Evolutionary conservation across 2,329 filamentous ascomycete species (phyloP), one percentile per base, ranked within the genome.

Genomic region (Exophiala mesophila): DNA sequence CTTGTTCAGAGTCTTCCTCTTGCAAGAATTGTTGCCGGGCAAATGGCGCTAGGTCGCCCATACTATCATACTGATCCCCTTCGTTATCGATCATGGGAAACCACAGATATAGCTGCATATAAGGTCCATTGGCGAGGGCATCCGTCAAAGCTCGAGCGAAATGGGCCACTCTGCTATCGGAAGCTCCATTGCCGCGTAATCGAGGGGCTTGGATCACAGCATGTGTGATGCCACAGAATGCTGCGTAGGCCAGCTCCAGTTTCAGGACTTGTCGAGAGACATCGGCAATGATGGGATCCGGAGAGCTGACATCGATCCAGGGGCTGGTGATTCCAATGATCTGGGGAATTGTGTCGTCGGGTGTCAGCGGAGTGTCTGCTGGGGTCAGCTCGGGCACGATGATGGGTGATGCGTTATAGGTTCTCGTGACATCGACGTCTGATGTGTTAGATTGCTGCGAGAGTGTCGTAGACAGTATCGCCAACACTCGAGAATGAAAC

Each of bases 201-300:
- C 77, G 76, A 3, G 92, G 92, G 0, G 88, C 88, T 2, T 83
- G 81, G 20, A 98, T 72, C 37, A 97, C 71, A 45, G 97, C 74
- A 63, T 85, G 94, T 42, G 82, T 80, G 35, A 92, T 77, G 24
- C 94, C 94, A 59, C 88, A 96, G 66, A 97, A 98, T 50, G 88
- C 89, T 51, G 94, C 92, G 66, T 96, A 98, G 36, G 88, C 85
- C 35, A 97, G 77, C 62, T 98, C 92, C 28, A 95, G 74, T 60
- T 88, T 88, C 50, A 98, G 72, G 5, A 94, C 85, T 66, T 96
- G 90, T 32, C 86, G 80, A 24, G 90, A 96, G 45, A 97, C 76
- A 61, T 85, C 86, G 5, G 88, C 81, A 50, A 97, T 82, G 49
- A 90, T 65, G 5, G 88, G 85, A 62, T 96, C 84, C 1, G 80